Conservation (phyloP, 1,284 basidiomycete species). For the Apiotrichum gamsii region DNA sequence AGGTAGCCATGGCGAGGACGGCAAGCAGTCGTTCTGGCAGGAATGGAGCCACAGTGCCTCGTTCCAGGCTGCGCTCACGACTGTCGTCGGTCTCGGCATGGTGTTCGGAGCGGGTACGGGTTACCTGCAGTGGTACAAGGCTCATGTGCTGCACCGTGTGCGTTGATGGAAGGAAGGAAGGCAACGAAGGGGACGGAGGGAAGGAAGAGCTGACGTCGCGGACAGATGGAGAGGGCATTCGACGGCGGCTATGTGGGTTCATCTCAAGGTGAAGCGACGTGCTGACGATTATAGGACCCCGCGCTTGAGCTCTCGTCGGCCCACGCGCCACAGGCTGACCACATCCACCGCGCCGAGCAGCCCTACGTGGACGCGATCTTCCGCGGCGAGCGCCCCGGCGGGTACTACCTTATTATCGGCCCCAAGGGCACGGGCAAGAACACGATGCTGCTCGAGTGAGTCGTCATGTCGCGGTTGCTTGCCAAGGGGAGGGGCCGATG, state of each 20-base stretch:
- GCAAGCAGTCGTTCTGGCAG: conserved; percentile 28
- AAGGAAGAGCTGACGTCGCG: neutral
- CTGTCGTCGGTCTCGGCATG: conserved; percentile 42
- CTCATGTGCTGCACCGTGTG: conserved; percentile 69
- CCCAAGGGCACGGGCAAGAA: conserved; percentile 70
- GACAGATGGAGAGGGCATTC: conserved; percentile 43
- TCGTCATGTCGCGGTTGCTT: neutral
- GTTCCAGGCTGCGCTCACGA: conserved; percentile 45
- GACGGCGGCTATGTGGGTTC: conserved; percentile 37
- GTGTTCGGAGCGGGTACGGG: conserved; percentile 53
- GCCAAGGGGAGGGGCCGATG: neutral
- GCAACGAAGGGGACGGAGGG: neutral
- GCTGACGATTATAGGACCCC: conserved; percentile 55
- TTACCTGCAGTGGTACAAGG: conserved; percentile 72
- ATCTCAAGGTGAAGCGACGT: neutral
- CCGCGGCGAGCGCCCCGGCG: conserved; percentile 61
- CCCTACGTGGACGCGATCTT: conserved; percentile 69
- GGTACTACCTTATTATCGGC: conserved; percentile 69
- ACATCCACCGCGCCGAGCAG: conserved; percentile 66
- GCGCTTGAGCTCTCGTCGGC: conserved; percentile 61
- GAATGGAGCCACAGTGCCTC: conserved; percentile 35
- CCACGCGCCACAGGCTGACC: conserved; percentile 52
- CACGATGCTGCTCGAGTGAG: conserved; percentile 67
- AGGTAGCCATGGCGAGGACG: too few relatives aligned
- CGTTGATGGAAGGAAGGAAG: too few relatives aligned